Conservation (phyloP, 1,139 yeast species). For the Diutina neorugosa region DNA sequence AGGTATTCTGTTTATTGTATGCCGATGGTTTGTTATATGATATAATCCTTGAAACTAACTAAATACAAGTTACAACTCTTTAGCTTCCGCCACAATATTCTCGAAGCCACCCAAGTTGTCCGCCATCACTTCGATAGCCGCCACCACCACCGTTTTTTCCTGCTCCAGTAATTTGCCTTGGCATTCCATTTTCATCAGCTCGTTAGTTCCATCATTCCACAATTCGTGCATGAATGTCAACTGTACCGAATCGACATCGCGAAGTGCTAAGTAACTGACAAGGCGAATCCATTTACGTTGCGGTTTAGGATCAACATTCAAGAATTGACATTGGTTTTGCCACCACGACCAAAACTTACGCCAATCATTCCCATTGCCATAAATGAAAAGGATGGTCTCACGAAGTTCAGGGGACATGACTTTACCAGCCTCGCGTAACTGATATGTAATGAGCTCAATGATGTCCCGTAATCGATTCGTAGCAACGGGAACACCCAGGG, state of each 20-base stretch:
- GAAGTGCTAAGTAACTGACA: neutral
- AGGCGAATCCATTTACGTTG: neutral
- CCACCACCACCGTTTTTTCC: neutral
- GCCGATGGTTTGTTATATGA: neutral
- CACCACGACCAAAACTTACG: neutral
- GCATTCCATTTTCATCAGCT: neutral
- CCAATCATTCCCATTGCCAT: constrained; percentile 1
- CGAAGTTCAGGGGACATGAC: neutral
- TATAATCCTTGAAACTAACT: neutral
- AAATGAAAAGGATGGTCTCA: neutral
- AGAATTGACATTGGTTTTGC: neutral
- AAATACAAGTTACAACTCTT: neutral
- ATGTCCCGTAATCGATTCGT: neutral
- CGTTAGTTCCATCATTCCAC: neutral
- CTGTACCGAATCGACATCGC: neutral
- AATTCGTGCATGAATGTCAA: neutral
- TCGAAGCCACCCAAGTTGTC: neutral
- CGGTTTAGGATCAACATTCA: neutral
- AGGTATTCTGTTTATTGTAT: neutral
- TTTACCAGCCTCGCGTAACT: neutral
- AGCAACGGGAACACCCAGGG: neutral
- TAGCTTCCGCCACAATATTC: neutral
- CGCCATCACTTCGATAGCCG: neutral
- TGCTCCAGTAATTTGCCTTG: neutral
- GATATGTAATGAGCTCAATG: neutral